These are phyloP conservation scores for Solanum dulcamara DNA, from an alignment of 257 asterid species.

Conservation along the genomic window DNA sequence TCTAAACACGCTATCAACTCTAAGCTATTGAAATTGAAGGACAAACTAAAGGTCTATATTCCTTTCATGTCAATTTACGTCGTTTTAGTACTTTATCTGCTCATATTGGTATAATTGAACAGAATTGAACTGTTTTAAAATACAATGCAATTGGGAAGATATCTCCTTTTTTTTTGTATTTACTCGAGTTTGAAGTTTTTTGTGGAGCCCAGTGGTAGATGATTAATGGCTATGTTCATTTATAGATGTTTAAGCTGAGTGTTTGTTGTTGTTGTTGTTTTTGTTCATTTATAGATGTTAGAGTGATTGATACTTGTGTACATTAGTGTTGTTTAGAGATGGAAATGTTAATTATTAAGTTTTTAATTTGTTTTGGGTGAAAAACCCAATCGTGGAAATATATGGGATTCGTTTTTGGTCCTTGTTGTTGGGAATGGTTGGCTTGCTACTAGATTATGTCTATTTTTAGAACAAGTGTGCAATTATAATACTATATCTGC, in stretches of 20 bases:
- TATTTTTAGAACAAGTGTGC: background rate
- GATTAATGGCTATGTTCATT: background rate
- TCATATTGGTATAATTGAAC: background rate
- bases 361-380: background rate
- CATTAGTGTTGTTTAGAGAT: background rate
- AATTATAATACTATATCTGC: background rate
- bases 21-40: conserved; percentile 57
- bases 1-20: conserved; percentile 47
- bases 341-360: background rate
- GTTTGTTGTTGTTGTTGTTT: background rate
- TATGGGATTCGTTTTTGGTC: background rate
- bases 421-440: background rate
- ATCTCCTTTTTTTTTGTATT: background rate
- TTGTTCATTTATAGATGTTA: background rate
- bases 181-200: background rate
- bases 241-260: background rate
- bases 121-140: background rate
- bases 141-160: background rate
- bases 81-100: background rate
- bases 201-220: background rate
- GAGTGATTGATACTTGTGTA: background rate
- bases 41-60: conserved; percentile 56
- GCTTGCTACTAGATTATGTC: background rate
- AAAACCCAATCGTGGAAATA: background rate
- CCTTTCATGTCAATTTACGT: background rate